A percentile compares a stretch with the other conserved stretches of the same genome.
These are phyloP conservation scores for Fusarium algeriense DNA, from an alignment of 2,329 filamentous ascomycete species.

Conservation along the genomic window DNA sequence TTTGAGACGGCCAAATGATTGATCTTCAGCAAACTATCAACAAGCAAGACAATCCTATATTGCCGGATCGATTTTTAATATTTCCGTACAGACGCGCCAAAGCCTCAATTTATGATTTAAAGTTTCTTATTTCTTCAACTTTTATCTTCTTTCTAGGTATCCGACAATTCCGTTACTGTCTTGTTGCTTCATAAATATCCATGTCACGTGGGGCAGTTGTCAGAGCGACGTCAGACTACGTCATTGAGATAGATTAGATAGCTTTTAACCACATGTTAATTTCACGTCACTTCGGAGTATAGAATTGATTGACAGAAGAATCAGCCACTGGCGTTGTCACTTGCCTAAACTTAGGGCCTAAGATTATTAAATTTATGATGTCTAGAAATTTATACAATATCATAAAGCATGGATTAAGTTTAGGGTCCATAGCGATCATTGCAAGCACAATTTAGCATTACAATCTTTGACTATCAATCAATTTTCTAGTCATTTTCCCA, in stretches of 20 bases:
- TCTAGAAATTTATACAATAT: too few species aligned
- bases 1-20: background rate
- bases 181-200: background rate
- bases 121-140: background rate
- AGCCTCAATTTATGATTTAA: background rate
- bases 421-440: too few species aligned
- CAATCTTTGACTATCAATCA: too few species aligned
- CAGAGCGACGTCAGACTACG: slow-evolving; percentile 37
- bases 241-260: slow-evolving; percentile 20
- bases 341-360: too few species aligned
- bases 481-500: too few species aligned
- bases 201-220: slow-evolving; percentile 17
- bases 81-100: background rate
- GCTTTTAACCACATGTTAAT: too few species aligned
- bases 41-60: slow-evolving; percentile 7
- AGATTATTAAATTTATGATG: too few species aligned
- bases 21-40: background rate
- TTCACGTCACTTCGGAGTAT: too few species aligned
- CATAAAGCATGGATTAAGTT: too few species aligned
- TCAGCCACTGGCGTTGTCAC: too few species aligned
- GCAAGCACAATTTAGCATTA: too few species aligned
- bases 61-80: slow-evolving; percentile 9
- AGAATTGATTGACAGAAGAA: too few species aligned
- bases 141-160: background rate
- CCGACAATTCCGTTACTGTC: background rate